Conservation (phyloP, 176 grass and related monocot genomes). For the Canna indica region DNA sequence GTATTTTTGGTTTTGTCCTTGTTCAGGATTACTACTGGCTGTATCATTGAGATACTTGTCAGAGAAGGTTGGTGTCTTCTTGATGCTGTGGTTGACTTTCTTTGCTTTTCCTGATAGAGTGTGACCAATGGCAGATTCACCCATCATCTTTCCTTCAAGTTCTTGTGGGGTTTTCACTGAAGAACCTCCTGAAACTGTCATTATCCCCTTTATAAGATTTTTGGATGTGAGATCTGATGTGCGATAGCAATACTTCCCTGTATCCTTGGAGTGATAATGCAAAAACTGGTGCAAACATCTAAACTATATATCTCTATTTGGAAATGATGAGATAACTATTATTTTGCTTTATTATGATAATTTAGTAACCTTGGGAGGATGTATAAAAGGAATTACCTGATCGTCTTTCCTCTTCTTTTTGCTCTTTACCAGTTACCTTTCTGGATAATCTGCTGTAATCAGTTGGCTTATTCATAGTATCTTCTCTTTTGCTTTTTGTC, state of each 20-base stretch:
- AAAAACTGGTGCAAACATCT: background rate
- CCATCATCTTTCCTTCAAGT: slow-evolving; percentile 6
- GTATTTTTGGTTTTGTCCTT: slow-evolving; percentile 15
- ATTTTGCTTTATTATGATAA: background rate
- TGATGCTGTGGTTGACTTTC: slow-evolving; percentile 24
- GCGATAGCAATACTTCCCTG: background rate
- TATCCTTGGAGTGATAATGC: background rate
- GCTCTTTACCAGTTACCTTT: slow-evolving; percentile 47
- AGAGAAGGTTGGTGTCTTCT: slow-evolving; percentile 37
- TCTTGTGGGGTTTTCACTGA: background rate
- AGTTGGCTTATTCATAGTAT: slow-evolving; percentile 39
- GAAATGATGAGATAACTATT: background rate
- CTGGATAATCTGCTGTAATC: slow-evolving; percentile 44
- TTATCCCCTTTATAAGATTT: slow-evolving; percentile 7
- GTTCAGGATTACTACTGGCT: slow-evolving; percentile 43
- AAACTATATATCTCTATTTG: background rate
- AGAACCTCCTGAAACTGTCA: background rate
- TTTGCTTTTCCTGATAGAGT: slow-evolving; percentile 26
- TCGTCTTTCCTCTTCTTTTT: slow-evolving; percentile 31
- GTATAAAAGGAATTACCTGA: slow-evolving; percentile 32
- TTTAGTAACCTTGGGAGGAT: background rate
- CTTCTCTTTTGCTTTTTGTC: slow-evolving; percentile 19
- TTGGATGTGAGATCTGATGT: background rate
- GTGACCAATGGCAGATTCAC: slow-evolving; percentile 9
- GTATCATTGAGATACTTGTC: slow-evolving; percentile 32